Conservation (phyloP, 2,329 filamentous ascomycete species). For the Penicillium sp. region DNA sequence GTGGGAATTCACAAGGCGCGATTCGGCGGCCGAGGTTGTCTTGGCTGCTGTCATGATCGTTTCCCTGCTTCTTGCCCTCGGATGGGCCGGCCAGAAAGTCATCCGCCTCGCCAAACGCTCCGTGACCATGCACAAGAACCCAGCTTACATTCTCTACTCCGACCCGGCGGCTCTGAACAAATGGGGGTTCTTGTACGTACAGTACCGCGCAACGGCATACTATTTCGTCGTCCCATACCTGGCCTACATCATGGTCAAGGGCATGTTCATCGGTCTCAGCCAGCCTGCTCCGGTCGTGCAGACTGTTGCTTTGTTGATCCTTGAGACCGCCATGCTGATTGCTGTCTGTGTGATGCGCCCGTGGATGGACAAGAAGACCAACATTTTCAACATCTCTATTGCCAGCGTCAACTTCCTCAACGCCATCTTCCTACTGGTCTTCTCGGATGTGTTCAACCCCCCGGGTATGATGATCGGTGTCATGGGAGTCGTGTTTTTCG, state of each 20-base stretch:
- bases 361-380: constrained; percentile 99
- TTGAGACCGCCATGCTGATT: constrained; percentile 75
- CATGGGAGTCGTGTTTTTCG: constrained; percentile 82
- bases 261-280: constrained; percentile 77
- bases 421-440: constrained; percentile 80
- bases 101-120: constrained; percentile 83
- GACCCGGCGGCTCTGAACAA: constrained; percentile 92
- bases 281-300: constrained; percentile 67
- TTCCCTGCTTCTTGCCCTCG: constrained; percentile 69
- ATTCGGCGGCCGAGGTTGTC: constrained; percentile 80
- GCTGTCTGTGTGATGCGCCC: constrained; percentile 73
- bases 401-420: constrained; percentile 86
- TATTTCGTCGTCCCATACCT: constrained; percentile 85
- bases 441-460: constrained; percentile 78
- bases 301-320: constrained; percentile 72
- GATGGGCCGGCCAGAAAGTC: constrained; percentile 84
- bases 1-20: constrained; percentile 83
- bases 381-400: constrained; percentile 92
- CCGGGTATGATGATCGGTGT: constrained; percentile 78
- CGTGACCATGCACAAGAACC: constrained; percentile 87
- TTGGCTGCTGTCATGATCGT: constrained; percentile 85
- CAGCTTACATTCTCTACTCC: constrained; percentile 93
- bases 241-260: constrained; percentile 75
- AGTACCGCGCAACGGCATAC: constrained; percentile 92
- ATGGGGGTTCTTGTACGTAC: constrained; percentile 96